phyloP scores from a whole-genome alignment of 176 grass and related monocot genomes.

The Coix lacrymajobi region DNA sequence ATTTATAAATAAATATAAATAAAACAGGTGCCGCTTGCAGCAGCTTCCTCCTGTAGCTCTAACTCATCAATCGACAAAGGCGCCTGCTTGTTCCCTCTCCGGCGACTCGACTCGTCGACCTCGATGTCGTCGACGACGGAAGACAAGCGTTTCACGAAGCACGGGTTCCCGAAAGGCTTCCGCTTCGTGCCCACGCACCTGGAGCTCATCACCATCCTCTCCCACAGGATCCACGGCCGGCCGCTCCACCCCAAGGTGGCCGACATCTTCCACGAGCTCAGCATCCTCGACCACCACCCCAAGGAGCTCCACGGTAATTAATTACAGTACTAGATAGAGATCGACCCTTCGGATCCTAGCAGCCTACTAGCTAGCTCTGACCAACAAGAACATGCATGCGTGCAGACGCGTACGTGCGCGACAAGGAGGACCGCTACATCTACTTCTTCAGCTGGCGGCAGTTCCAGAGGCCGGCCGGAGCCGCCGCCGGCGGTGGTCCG shows the following conservation, averaged over 20 bases:
- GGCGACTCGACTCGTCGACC: background rate
- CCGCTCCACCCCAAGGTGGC: background rate
- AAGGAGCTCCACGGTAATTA: slow-evolving; percentile 21
- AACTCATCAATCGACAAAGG: too few relatives aligned
- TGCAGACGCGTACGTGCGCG: background rate
- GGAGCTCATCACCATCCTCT: slow-evolving; percentile 11
- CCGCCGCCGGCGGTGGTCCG: background rate
- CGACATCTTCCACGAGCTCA: slow-evolving; percentile 8
- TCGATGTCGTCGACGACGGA: background rate
- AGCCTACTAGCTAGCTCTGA: too few relatives aligned
- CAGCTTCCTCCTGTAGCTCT: too few relatives aligned
- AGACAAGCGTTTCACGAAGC: background rate
- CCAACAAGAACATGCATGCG: background rate
- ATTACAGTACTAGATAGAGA: too few relatives aligned
- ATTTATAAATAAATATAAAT: too few relatives aligned
- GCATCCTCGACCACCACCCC: slow-evolving; percentile 24
- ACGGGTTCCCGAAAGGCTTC: slow-evolving; percentile 19
- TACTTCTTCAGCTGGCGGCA: slow-evolving; percentile 25
- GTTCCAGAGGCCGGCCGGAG: background rate
- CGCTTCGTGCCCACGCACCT: background rate
- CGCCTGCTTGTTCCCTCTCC: background rate
- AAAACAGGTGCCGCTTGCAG: background rate
- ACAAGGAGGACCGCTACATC: slow-evolving; percentile 16
- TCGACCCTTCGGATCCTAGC: background rate
- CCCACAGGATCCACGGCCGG: background rate